These are phyloP conservation scores for Kodamaea jinghongensis DNA, from an alignment of 805 yeast genomes.

Conservation along the genomic window DNA sequence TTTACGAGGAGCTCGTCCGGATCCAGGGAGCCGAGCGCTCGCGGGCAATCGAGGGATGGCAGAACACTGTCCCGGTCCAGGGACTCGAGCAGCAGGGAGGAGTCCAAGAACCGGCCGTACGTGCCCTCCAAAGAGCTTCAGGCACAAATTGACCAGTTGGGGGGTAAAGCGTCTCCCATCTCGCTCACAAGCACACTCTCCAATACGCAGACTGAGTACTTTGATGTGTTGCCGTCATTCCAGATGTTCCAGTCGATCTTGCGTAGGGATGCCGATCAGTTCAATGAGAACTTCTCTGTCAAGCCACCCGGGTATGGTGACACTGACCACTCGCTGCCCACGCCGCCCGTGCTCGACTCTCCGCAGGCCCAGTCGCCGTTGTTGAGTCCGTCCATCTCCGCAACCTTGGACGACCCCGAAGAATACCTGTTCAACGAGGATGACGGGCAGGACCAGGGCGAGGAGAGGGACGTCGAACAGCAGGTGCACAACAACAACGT, in stretches of 20 bases:
- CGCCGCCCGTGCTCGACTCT: conserved; percentile 21
- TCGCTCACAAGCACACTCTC: conserved; percentile 22
- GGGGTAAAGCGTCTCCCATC: conserved; percentile 8
- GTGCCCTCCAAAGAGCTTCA: conserved; percentile 35
- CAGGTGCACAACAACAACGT: conserved; percentile 14
- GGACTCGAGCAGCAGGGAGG: conserved; percentile 1
- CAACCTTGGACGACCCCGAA: conserved; percentile 4
- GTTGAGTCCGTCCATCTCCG: conserved; percentile 3
- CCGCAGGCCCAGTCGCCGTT: conserved; percentile 1
- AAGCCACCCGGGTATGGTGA: conserved; percentile 40
- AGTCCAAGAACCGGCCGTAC: conserved; percentile 26
- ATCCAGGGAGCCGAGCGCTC: not conserved
- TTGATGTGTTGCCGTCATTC: conserved; percentile 66
- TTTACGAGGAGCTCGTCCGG: conserved; percentile 2
- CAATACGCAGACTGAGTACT: conserved; percentile 35
- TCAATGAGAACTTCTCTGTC: conserved; percentile 30
- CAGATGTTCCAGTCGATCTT: conserved; percentile 60
- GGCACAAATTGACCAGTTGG: conserved; percentile 29
- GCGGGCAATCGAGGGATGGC: conserved; percentile 9
- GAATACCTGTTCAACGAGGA: conserved; percentile 8
- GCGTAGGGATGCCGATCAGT: conserved; percentile 40
- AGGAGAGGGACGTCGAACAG: conserved; percentile 2
- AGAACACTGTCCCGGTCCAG: not conserved
- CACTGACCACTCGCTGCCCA: conserved; percentile 24
- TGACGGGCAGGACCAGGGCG: conserved; percentile 5